Base-by-base conservation (phyloP, 2,329 filamentous ascomycete genomes). In the Orbilia blumenaviensis region DNA sequence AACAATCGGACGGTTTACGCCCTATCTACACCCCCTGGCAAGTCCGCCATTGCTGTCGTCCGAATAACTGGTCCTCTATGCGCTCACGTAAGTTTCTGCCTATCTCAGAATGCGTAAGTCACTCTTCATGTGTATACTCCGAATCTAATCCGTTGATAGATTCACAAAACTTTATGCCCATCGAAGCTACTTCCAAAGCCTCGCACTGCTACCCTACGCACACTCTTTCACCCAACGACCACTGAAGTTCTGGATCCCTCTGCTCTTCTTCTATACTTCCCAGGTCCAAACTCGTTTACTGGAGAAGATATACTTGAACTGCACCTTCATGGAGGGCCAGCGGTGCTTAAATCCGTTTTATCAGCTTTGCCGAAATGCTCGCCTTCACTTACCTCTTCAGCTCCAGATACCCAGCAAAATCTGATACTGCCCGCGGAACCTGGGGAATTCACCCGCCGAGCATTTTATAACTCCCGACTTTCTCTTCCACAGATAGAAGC, bases 271-370 rank as follows among this genome's bases (percentile, higher is more conserved):
- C 86, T 98, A 27, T 92, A 91, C 83, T 97, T 98, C 79, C 91
- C 92, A 0, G 86, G 85, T 0, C 94, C 94, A 0, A 88, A 88
- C 56, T 96, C 93, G 0, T 93, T 92, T 7, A 99, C 95, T 0
- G 95, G 95, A 29, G 94, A 98, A 82, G 93, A 97, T 81, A 86
- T 98, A 0, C 87, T 99, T 1, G 95, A 99, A 82, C 84, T 99
- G 3, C 95, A 99, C 80, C 88, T 97, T n/a, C 95, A 99, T 81
- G 95, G 95, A 27, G 94, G 95, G 0, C 87, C 90, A 1, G 95
- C 95, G 1, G 93, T 95, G 4, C 91, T 97, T 48, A 93, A 92
- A 81, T 92, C 94, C 1, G 91, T 97, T 0, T 86, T 99, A 1
- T 84, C 88, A 23, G 93, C 93, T 3, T 92, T 99, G 68, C 87